A percentile compares a stretch with the other conserved stretches of the same genome.
Evolutionary conservation across 306 rosid genomes (phyloP).

Genomic region (Prunus davidiana): DNA sequence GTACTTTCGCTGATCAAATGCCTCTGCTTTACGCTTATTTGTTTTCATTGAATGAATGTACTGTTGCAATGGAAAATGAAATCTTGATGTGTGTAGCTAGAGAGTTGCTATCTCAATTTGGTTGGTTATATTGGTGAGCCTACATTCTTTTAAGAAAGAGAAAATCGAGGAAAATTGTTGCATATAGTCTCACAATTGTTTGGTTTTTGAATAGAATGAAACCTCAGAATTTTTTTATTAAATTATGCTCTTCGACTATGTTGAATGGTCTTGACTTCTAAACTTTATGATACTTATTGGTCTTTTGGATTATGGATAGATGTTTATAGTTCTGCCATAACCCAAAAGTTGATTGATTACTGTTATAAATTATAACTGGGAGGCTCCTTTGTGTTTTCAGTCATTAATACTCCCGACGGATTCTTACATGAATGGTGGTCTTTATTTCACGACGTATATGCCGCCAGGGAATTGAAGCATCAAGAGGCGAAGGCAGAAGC

Average conservation of each 20-base stretch:
- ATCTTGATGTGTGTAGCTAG: neutral
- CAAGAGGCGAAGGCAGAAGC: slow-evolving; percentile 23
- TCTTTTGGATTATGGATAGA: neutral
- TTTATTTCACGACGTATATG: slow-evolving; percentile 30
- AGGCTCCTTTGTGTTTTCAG: slow-evolving; percentile 15
- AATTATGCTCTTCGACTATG: neutral
- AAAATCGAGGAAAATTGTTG: neutral
- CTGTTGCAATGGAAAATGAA: neutral
- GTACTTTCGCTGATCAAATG: neutral
- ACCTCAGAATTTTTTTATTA: neutral
- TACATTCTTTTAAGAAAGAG: neutral
- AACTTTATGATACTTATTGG: neutral
- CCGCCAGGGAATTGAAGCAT: neutral
- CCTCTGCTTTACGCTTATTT: neutral
- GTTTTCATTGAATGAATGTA: neutral
- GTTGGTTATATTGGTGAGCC: neutral
- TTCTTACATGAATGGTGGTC: slow-evolving; percentile 66
- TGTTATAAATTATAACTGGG: neutral
- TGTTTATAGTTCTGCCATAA: neutral
- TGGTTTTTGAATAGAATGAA: neutral
- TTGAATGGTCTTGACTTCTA: neutral
- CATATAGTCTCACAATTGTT: neutral
- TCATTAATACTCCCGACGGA: slow-evolving; percentile 36
- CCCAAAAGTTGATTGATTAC: slow-evolving; percentile 13
- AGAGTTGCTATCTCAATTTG: neutral